Evolutionary conservation across 768 basidiomycete genomes (phyloP), one percentile per base, ranked within the genome.

Genomic region (Plicaturopsis crispa): DNA sequence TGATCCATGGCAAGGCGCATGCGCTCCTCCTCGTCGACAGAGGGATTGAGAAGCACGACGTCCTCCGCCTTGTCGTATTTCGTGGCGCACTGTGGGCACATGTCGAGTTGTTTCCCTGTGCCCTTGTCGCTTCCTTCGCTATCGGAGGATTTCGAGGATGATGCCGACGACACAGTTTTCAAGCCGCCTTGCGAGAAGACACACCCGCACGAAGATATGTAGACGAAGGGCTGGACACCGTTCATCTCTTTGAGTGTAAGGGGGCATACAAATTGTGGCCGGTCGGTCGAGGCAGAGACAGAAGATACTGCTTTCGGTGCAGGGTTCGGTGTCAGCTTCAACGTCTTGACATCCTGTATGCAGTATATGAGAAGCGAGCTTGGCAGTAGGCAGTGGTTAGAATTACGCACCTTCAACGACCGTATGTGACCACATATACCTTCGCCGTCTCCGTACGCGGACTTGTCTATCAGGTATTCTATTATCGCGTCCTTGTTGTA

Each of bases 401-500:
- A 20, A n/a, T n/a, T 30, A 60, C 79, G 42, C 49, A 92, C 92
- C 77, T 94, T 97, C 31, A 96, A 56, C 13, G 84, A 84, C 42
- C 85, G 72, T 30, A 98, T 80, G 61, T 98, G 89, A 2, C 92
- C 86, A 53, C 93, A 97, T 51, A 96, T 93, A 44, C 77, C 73
- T 47, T 84, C 83, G 0, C 91, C 93, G 47, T 98, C 96, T 5
- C 93, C 90, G 56, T 91, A 93, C 2, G 80, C 70, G 3, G 75
- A 63, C 48, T 77, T 80, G 57, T 94, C 86, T 12, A 98, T 63
- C 22, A 97, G 69, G 60, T 81, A 94, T 57, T 96, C 89, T 28
- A 99, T 74, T 19, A 99, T 67, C 1, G 93, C 78, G 49, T 94
- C 94, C 54, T 94, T 96, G 62, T 97, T 99, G 57, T 97, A 98